Evolutionary conservation across 352 stramenopile species (phyloP), one percentile per base, ranked within the genome.

Genomic region (Pythium coloratum): DNA sequence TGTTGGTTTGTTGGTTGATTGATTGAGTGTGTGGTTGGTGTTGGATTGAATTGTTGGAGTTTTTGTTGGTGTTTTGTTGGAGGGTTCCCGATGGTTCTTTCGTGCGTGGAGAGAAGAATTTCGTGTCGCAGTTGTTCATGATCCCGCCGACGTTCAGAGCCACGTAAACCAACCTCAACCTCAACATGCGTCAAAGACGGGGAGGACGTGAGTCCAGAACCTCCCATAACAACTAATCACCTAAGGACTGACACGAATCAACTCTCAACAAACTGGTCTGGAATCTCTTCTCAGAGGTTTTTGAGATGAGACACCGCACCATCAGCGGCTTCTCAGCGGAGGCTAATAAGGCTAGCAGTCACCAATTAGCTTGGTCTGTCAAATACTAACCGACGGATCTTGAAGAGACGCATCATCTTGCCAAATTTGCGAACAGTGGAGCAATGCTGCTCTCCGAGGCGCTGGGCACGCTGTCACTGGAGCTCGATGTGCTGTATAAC

Each of bases 401-500:
- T 69, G 59, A 73, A 73, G 60, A 55, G 67, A 69, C 66, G 47
- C 59, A 32, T 33, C 13, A 14, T 14, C 46, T 3, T 9, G 6
- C 3, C 42, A 14, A 53, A 53, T 16, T 24, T 24, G 30, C 13
- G 33, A 24, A 24, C 14, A 10, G 6, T 16, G 47, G 13, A 12
- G 38, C 12, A 33, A 62, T 68, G 60, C 33, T 73, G 46, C 46
- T 69, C 1, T 6, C 60, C 20, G 67, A 73, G 24, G 67, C 60
- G 20, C 32, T 67, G 0, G 44, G 42, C 9, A 55, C 60, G 18
- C 54, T 73, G 28, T 60, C 49, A 1, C 56, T 50, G n/a, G 55
- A 63, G 47, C 51, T 69, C 8, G 56, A 70, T 33, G 61, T 55
- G 56, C 47, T 73, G 3, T 69, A 47, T 51, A 55, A 18, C n/a